Evolutionary conservation across 2,329 filamentous ascomycete species (phyloP).

Genomic region (Trichoderma semiorbis): DNA sequence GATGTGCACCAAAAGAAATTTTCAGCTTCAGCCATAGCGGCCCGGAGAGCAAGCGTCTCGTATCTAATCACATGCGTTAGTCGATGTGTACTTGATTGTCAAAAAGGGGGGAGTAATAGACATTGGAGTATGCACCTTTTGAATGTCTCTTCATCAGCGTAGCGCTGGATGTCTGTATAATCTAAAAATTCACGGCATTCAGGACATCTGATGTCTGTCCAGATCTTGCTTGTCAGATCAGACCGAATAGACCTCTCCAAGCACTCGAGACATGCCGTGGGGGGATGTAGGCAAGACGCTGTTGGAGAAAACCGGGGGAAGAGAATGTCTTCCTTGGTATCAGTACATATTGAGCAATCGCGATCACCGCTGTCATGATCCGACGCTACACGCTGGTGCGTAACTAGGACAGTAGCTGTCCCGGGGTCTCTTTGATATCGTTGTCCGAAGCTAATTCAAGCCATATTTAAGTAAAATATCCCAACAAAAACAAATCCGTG

Average conservation of each 20-base stretch:
- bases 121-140: constrained; percentile 32
- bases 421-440: constrained; percentile 31
- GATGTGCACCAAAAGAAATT: constrained; percentile 54
- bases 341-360: constrained; percentile 38
- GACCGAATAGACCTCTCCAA: constrained; percentile 34
- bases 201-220: constrained; percentile 50
- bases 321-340: constrained; percentile 27
- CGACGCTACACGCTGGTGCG: constrained; percentile 28
- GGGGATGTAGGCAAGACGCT: constrained; percentile 32
- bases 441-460: constrained; percentile 30
- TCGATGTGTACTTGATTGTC: neutral
- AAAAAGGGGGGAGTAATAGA: neutral
- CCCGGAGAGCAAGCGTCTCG: constrained; percentile 41
- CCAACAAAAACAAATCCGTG: neutral
- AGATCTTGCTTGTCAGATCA: constrained; percentile 34
- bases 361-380: constrained; percentile 24
- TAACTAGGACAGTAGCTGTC: constrained; percentile 30
- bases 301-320: constrained; percentile 36
- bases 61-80: constrained; percentile 31
- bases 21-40: constrained; percentile 40
- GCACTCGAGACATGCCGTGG: constrained; percentile 35
- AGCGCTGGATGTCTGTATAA: constrained; percentile 43
- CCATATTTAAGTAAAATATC: neutral
- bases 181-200: constrained; percentile 45
- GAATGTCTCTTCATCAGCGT: constrained; percentile 43